Percentiles rank a stretch among this genome's conserved stretches.
phyloP scores from a whole-genome alignment of 495 filamentous ascomycete genomes.

The Penicillium canariense region DNA sequence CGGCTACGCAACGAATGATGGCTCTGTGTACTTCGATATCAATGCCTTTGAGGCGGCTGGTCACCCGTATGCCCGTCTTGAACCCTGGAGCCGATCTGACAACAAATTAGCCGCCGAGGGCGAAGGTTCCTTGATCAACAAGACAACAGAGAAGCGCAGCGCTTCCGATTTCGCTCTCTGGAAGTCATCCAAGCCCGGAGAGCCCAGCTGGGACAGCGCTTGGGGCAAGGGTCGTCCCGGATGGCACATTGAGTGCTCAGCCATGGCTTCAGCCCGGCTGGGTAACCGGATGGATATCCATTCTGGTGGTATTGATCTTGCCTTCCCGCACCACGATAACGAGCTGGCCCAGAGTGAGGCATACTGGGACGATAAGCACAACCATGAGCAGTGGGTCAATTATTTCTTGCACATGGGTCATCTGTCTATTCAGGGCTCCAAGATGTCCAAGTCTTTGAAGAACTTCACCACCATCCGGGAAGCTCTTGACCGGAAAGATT shows the following conservation, averaged over 20 bases:
- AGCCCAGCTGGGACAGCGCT: conserved; percentile 82
- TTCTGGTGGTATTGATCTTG: conserved; percentile 88
- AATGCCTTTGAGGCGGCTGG: conserved; percentile 78
- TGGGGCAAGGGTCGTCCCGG: conserved; percentile 90
- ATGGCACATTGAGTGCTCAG: conserved; percentile 98
- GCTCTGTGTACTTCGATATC: conserved; percentile 95
- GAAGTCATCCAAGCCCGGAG: conserved; percentile 90
- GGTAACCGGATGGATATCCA: conserved; percentile 87
- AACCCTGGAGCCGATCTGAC: conserved; percentile 84
- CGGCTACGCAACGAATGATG: conserved; percentile 75
- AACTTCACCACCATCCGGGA: conserved; percentile 96
- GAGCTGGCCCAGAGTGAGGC: conserved; percentile 94
- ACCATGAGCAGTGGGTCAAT: conserved; percentile 77
- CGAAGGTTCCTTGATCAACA: conserved; percentile 78
- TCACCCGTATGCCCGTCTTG: conserved; percentile 79
- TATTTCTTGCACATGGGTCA: conserved; percentile 98
- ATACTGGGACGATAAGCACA: conserved; percentile 55
- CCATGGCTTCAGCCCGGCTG: conserved; percentile 86
- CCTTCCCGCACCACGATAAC: conserved; percentile 96
- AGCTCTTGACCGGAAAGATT: conserved; percentile 69
- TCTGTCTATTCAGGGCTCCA: conserved; percentile 81
- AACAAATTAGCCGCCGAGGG: conserved; percentile 82
- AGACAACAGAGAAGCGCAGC: conserved; percentile 63
- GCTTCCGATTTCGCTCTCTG: conserved; percentile 87
- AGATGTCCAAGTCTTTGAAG: conserved; percentile 95